A percentile compares a stretch with the other conserved stretches of the same genome.
Evolutionary conservation across 164 flowering plant species (phyloP).

Genomic region (Macadamia tetraphylla): DNA sequence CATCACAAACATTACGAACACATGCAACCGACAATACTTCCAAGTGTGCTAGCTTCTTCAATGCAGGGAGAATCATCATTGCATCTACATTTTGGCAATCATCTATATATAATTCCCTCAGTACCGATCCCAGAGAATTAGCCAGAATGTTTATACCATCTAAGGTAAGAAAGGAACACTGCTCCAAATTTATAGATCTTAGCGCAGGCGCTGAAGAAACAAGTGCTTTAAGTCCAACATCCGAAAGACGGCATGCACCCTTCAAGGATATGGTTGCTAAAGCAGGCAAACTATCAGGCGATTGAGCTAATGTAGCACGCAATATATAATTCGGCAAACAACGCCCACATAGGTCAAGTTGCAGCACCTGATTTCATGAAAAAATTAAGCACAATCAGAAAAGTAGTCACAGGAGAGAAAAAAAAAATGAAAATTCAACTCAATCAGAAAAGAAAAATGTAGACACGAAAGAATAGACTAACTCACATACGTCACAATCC

Average conservation of each 20-base stretch:
- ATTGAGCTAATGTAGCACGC: constrained; percentile 38
- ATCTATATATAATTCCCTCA: constrained; percentile 69
- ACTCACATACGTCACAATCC: no score
- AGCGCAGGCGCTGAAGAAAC: constrained; percentile 61
- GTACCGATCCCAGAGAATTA: constrained; percentile 36
- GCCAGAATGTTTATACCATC: constrained; percentile 45
- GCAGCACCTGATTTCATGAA: constrained; percentile 52
- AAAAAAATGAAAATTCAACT: neutral
- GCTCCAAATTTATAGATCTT: constrained; percentile 66
- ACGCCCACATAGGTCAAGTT: constrained; percentile 82
- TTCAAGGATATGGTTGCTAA: constrained; percentile 56
- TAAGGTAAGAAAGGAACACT: constrained; percentile 70
- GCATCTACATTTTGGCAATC: constrained; percentile 63
- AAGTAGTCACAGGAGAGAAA: neutral
- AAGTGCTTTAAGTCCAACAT: constrained; percentile 59
- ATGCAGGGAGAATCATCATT: constrained; percentile 50
- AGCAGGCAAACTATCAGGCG: constrained; percentile 41
- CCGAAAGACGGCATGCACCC: constrained; percentile 83
- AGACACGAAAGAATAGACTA: no score
- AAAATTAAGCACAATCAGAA: neutral
- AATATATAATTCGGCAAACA: constrained; percentile 66
- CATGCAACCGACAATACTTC: constrained; percentile 68
- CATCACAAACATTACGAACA: constrained; percentile 47
- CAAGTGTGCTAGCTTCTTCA: constrained; percentile 49
- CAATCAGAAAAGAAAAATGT: no score